Base-by-base conservation (phyloP, 2,329 filamentous ascomycete genomes). In the Trichoderma sp. region DNA sequence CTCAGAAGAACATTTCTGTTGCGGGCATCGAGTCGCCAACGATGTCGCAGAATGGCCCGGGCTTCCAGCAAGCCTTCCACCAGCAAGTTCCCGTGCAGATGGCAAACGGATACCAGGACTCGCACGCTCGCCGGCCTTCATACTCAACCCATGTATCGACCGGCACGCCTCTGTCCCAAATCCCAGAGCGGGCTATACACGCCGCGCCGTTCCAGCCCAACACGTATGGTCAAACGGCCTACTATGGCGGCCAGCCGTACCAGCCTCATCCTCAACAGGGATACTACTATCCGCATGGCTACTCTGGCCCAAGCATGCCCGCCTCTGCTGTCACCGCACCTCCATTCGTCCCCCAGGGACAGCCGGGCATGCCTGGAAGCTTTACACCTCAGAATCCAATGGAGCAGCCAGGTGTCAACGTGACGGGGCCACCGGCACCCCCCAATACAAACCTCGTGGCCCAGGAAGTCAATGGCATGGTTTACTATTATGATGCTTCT, bases 391-490 rank as follows among this genome's bases (percentile, higher is more conserved):
- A 83, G 39, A 78, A 78, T 14, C 87, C 85, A 71, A 76, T 75
- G 24, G 80, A 76, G 79, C 86, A 74, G 73, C 78, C 67, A 56
- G 74, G 72, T 32, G 76, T 79, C n/a, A 81, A 83, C 62, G 75
- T 78, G 32, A 75, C 75, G 39, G 75, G 74, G n/a, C 77, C 77
- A 56, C 72, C 74, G 12, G 71, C 78, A 6, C 67, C 76, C n/a
- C 58, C 75, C 34, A 77, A 79, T 34, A 77, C 84, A 21, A 88
- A 85, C 74, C 80, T 90, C 56, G 88, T 92, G 62, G 93, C 94
- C 0, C 95, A 98, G 80, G 95, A 98, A 83, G 91, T 91, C 74
- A 97, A 97, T 76, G 96, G 96, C 73, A 98, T 97, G 88, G 94
- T 97, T 1, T 98, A 97, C 81, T 99, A 97, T 80, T 95, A 94